Base-by-base conservation (phyloP, 2,329 filamentous ascomycete species). In the Albophoma yamanashiensis region DNA sequence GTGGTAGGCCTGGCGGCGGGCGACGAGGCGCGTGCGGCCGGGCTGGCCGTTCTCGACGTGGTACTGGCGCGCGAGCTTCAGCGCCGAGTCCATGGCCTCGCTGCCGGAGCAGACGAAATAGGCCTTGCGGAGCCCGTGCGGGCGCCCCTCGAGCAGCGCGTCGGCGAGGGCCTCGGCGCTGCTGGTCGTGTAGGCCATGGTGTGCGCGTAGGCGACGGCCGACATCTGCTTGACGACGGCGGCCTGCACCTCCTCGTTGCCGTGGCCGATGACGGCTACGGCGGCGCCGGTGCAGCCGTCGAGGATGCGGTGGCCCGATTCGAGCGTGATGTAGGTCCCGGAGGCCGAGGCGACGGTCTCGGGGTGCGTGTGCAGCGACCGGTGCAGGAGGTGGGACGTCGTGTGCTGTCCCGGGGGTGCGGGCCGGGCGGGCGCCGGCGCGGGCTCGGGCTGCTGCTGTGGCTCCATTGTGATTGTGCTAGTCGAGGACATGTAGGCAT, bases 241-340 rank as follows among this genome's bases (percentile, higher is more conserved):
- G 2, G 80, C 74, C 15, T 77, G 76, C 15, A 92, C 82, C 56
- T 85, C 77, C 50, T 77, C 67, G 58, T 87, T 80, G 38, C 83
- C 84, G 65, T 91, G 86, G 8, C 89, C 90, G 12, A 93, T 75
- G 67, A 27, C 59, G 36, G 69, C 59, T 3, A 70, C 69, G 39
- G 87, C 88, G 3, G 89, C 87, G 25, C 90, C 90, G 36, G 87
- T 83, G 25, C 86, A 89, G 1, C 84, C 87, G 70, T 94, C 90
- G 17, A 92, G 80, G 52, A 94, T 66, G 0, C 55, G 60, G 17
- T 62, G 63, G 20, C 67, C 76, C 39, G 72, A 67, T 11, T 69
- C 62, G 5, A 76, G 70, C 1, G 66, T 65, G 3, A 78, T 66
- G 31, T 74, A 71, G 7, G 71, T 66, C 0, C 77, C 77, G 0